Base-by-base conservation (phyloP, 345 rosid species). In the Draba incana region DNA sequence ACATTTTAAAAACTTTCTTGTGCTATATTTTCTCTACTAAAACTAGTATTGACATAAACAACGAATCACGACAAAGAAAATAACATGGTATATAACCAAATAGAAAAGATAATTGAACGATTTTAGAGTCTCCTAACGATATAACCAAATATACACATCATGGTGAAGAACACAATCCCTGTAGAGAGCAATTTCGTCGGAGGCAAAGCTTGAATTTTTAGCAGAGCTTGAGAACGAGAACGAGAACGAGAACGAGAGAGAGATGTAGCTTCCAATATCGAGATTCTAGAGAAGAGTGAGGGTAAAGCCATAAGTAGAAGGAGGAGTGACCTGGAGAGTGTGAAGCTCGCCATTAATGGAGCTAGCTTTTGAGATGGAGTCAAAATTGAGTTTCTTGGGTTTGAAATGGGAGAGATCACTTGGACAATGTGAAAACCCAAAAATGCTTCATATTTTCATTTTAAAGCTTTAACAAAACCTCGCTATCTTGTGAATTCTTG, bases 201-300 rank as follows among this genome's bases (percentile, higher is more conserved):
- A 74, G 52, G 69, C 76, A 77, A 89, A 84, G 81, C 28, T 81
- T 4, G 80, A 74, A 73, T 84, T 79, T 84, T 80, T 77, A 65
- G 41, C 77, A 68, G 79, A 82, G 12, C 59, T 75, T 48, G 71
- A 44, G 73, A 84, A 85, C 20, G 86, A 79, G 78, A 87, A 90
- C 5, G 71, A 44, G 73, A 84, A 85, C 20, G 86, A 79, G 78
- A 87, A 90, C 5, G 81, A 77, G 81, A 77, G 41, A 35, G 39
- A 35, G 78, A 59, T 52, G 42, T 49, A 61, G 74, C 80, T 64
- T 76, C 82, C 0, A 89, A 89, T 20, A 64, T 28, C 2, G 80
- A 56, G 63, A 75, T 25, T 57, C 54, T 58, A 57, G 81, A 72
- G 77, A 73, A 71, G 71, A 76, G 71, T 39, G 82, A 11, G 64